These are phyloP conservation scores for Mycena indigotica DNA, from an alignment of 768 basidiomycete species.

Conservation along the genomic window DNA sequence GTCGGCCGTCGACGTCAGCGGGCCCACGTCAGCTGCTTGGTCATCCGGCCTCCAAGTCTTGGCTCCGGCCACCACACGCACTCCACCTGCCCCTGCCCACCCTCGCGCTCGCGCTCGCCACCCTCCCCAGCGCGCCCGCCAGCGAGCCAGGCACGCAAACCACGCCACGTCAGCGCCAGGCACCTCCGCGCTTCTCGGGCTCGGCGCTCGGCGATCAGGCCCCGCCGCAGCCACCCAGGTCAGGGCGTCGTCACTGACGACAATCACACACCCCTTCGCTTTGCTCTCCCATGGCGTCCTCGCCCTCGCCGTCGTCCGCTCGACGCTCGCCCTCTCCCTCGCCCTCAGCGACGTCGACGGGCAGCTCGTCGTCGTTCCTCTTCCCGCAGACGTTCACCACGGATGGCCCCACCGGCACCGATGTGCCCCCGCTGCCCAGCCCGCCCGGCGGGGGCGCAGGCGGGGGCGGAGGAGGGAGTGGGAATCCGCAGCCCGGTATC, in stretches of 20 bases:
- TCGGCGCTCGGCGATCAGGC: too few relatives aligned
- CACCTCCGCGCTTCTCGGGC: too few relatives aligned
- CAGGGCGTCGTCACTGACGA: not conserved
- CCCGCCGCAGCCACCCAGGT: too few relatives aligned
- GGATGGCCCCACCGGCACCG: not conserved
- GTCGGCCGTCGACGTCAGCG: too few relatives aligned
- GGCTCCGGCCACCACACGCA: too few relatives aligned
- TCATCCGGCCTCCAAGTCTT: too few relatives aligned
- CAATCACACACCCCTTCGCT: too few relatives aligned
- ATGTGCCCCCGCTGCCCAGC: not conserved
- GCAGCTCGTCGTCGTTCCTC: not conserved
- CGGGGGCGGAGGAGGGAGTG: not conserved
- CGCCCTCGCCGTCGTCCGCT: not conserved
- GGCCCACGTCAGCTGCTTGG: too few relatives aligned
- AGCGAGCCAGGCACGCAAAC: too few relatives aligned
- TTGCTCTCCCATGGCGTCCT: not conserved
- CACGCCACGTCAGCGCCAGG: not conserved
- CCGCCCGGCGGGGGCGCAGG: not conserved
- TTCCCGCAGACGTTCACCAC: slow-evolving; percentile 1
- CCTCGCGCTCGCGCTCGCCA: too few relatives aligned
- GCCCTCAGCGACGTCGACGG: not conserved
- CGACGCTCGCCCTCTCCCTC: not conserved
- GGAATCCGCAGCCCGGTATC: not conserved
- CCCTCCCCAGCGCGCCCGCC: too few relatives aligned
- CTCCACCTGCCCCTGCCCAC: too few relatives aligned